phyloP scores from a whole-genome alignment of 768 basidiomycete genomes.

The Cyclocybe cylindracea region DNA sequence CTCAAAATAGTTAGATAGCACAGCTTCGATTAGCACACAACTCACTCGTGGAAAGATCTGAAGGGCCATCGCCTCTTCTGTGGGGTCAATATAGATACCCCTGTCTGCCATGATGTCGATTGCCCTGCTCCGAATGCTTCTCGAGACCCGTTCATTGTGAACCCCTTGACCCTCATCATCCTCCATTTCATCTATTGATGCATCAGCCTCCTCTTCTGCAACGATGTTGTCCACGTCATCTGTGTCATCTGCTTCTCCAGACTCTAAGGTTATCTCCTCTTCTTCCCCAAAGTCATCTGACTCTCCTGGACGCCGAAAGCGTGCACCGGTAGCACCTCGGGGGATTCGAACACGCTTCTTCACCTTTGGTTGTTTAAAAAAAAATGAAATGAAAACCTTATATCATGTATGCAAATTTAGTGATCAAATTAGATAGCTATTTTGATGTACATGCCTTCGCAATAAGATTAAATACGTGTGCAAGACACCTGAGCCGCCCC shows the following conservation, averaged over 20 bases:
- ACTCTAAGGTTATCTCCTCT: constrained; percentile 3
- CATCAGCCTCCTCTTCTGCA: constrained; percentile 14
- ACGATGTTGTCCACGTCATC: constrained; percentile 16
- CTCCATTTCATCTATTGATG: background rate
- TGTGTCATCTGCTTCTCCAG: background rate
- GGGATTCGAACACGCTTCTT: constrained; percentile 9
- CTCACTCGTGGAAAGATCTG: constrained; percentile 12
- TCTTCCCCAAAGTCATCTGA: constrained; percentile 5
- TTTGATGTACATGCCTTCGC: constrained; percentile 30
- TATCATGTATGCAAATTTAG: background rate
- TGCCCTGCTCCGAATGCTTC: constrained; percentile 8
- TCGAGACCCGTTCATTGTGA: constrained; percentile 14
- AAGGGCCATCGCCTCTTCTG: constrained; percentile 5
- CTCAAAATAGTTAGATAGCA: too few species aligned
- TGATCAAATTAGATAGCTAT: background rate
- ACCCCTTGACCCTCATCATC: constrained; percentile 14
- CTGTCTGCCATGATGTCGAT: constrained; percentile 6
- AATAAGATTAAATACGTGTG: constrained; percentile 32
- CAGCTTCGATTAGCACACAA: constrained; percentile 1
- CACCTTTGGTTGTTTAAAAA: constrained; percentile 20
- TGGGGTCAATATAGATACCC: constrained; percentile 3
- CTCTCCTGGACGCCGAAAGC: too few species aligned
- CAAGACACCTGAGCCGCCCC: constrained; percentile 23
- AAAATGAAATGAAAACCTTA: constrained; percentile 25
- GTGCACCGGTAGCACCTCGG: too few species aligned